Evolutionary conservation across 345 rosid genomes (phyloP).

Genomic region (Citrus maxima): DNA sequence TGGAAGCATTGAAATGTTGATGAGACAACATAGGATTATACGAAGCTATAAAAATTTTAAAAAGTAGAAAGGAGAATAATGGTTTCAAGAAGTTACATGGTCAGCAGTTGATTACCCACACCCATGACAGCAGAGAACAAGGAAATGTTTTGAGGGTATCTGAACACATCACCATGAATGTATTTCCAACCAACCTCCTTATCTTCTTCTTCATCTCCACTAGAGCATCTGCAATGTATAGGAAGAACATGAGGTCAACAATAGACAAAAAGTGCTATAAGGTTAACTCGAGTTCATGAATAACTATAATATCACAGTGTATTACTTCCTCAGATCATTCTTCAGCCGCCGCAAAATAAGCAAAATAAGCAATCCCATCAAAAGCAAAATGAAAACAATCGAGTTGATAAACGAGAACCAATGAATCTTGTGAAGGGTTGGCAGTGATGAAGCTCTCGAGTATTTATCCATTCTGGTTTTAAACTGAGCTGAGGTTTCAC

Average conservation of each 20-base stretch:
- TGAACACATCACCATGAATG: constrained; percentile 69
- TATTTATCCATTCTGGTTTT: constrained; percentile 65
- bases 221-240: constrained; percentile 39
- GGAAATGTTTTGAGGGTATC: constrained; percentile 56
- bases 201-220: constrained; percentile 73
- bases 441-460: constrained; percentile 46
- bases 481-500: constrained; percentile 42
- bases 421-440: constrained; percentile 55
- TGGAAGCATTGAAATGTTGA: not conserved
- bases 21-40: not conserved
- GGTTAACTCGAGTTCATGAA: not conserved
- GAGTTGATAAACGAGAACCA: constrained; percentile 73
- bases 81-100: constrained; percentile 46
- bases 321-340: constrained; percentile 68
- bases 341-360: constrained; percentile 61
- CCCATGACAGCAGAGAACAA: constrained; percentile 78
- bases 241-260: constrained; percentile 13
- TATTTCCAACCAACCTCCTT: constrained; percentile 80
- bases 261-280: not conserved
- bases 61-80: not conserved
- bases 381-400: constrained; percentile 39
- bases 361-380: constrained; percentile 52
- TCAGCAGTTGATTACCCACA: constrained; percentile 67
- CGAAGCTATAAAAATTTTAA: not conserved
- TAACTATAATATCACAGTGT: not conserved